Evolutionary conservation across 129 eudicot species (phyloP), one percentile per base, ranked within the genome.

Genomic region (Deinandra increscens): DNA sequence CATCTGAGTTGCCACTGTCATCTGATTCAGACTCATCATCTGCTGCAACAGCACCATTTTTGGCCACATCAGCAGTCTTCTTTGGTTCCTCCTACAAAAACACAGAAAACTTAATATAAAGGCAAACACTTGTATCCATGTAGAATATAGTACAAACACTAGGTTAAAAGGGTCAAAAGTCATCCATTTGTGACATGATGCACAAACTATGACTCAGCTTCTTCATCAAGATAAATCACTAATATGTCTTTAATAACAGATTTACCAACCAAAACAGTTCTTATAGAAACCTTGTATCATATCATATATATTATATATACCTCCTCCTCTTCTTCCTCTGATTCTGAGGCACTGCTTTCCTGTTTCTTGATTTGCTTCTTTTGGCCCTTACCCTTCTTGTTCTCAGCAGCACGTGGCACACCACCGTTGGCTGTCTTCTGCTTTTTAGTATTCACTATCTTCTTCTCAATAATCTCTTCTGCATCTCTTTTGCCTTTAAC

Each of bases 1-100:
- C 84, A 66, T 81, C 89, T 15, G 77, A 74, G 46, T 64, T 64
- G 22, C 80, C 43, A 33, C 39, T 2, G 64, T n/a, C 86, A n/a
- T 87, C 83, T 54, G 82, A 76, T 4, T 74, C 85, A 29, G 89
- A 81, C 4, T 74, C 84, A 39, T 74, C 79, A 51, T 68, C 77
- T 80, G 84, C 80, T 23, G 78, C 75, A 60, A 49, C 80, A 33
- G 86, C 44, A 11, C 41, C 87, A 10, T 65, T 75, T 34, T 84
- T 81, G 41, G 75, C 81, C 7, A 72, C 83, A 60, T 31, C 79
- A 22, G 60, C 78, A 4, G 79, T 75, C 29, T 65, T 71, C 41
- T 66, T 73, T 60, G 75, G 33, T 42, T 60, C 75, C 53, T 79
- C 69, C 83, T 73, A 61, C 15, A 60, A 5, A 66, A 6, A 18